Evolutionary conservation across 1,284 basidiomycete species (phyloP).

Genomic region (Gomphus sp.): DNA sequence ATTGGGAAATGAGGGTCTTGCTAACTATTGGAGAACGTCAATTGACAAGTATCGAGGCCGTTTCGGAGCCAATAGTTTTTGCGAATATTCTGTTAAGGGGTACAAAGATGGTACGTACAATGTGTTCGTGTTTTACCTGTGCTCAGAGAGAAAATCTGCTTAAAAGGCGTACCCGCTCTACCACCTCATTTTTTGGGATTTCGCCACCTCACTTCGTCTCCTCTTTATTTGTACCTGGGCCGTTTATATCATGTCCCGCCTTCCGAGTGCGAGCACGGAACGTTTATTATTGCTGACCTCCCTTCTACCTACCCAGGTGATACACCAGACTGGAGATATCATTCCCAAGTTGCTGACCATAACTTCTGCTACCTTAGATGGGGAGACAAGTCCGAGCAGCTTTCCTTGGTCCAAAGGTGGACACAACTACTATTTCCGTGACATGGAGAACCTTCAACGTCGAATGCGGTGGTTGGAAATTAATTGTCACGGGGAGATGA

Average conservation of each 20-base stretch:
- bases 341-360: neutral
- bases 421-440: conserved; percentile 50
- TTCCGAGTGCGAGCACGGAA: conserved; percentile 34
- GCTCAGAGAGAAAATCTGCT: too few species aligned
- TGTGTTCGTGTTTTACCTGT: neutral
- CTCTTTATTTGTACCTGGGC: conserved; percentile 38
- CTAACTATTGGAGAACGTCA: conserved; percentile 30
- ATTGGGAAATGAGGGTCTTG: conserved; percentile 34
- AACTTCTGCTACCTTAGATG: neutral
- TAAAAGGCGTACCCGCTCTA: conserved; percentile 40
- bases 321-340: neutral
- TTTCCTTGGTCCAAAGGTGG: conserved; percentile 36
- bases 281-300: conserved; percentile 24
- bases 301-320: neutral
- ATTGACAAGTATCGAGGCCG: conserved; percentile 24
- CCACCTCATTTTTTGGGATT: conserved; percentile 41
- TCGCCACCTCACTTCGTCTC: conserved; percentile 36
- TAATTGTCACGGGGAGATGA: conserved; percentile 21
- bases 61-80: conserved; percentile 29
- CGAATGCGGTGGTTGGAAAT: conserved; percentile 35
- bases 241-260: conserved; percentile 35
- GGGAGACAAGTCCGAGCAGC: neutral
- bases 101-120: conserved; percentile 41
- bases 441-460: conserved; percentile 35
- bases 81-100: conserved; percentile 41